A percentile compares a stretch with the other conserved stretches of the same genome.
phyloP scores from a whole-genome alignment of 2,329 filamentous ascomycete genomes.

The Aspergillus pseudoviridinutans region DNA sequence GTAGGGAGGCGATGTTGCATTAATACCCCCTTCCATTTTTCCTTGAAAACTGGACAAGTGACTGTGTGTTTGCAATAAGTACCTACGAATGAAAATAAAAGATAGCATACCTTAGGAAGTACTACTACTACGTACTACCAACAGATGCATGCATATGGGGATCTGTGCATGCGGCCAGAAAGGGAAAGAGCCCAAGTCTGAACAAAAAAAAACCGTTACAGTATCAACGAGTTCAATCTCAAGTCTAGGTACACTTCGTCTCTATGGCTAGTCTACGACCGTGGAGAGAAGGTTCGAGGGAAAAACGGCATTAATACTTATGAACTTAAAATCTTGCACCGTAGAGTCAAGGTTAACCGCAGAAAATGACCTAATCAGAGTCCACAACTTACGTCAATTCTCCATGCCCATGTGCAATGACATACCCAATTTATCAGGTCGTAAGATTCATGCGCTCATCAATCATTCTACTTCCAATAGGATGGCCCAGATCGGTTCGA shows the following conservation, averaged over 20 bases:
- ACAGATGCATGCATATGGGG: slow-evolving; percentile 7
- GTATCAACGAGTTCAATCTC: background rate
- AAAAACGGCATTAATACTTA: background rate
- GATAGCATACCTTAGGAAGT: background rate
- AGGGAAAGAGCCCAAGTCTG: slow-evolving; percentile 16
- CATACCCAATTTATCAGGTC: background rate
- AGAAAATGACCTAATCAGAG: background rate
- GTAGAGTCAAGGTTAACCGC: background rate
- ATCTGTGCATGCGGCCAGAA: slow-evolving; percentile 19
- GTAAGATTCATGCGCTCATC: background rate
- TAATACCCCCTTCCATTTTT: background rate
- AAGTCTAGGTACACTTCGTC: background rate
- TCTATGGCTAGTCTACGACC: background rate
- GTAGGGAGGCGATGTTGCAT: no score
- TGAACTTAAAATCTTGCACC: no score
- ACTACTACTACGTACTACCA: background rate
- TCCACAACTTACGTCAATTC: background rate
- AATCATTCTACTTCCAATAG: background rate
- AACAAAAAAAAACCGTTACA: background rate
- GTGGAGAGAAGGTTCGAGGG: background rate
- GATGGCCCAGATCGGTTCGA: background rate
- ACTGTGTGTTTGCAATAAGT: no score
- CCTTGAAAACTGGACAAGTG: background rate
- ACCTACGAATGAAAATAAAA: background rate
- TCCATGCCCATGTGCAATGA: background rate